Evolutionary conservation across 78 protist species (phyloP).

Genomic region (Paratrimastix pyriformis): DNA sequence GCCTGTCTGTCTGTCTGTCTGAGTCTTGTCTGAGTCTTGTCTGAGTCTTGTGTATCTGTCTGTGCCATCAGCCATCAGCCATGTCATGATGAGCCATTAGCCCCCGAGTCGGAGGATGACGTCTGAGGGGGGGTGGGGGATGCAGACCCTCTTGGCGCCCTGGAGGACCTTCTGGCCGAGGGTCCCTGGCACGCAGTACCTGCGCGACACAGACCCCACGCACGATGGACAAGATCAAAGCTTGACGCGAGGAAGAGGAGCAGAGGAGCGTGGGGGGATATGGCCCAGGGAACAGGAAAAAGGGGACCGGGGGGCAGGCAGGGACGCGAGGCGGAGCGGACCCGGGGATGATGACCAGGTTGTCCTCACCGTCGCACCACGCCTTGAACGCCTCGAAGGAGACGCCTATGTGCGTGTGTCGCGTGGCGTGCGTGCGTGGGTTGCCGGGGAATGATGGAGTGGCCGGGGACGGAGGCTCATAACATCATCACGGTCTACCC

Average conservation of each 20-base stretch:
- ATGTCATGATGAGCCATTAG: too few relatives aligned
- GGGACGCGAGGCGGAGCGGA: slow-evolving; percentile 2
- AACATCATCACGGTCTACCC: too few relatives aligned
- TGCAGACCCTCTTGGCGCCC: neutral
- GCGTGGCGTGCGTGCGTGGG: too few relatives aligned
- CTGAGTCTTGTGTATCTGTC: slow-evolving; percentile 1
- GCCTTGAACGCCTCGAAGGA: slow-evolving; percentile 46
- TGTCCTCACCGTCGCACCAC: slow-evolving; percentile 72
- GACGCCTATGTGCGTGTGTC: too few relatives aligned
- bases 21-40: neutral
- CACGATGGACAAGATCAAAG: too few relatives aligned
- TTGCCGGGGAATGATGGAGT: too few relatives aligned
- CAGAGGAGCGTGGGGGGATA: too few relatives aligned
- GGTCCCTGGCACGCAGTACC: slow-evolving; percentile 88
- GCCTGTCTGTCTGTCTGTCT: neutral
- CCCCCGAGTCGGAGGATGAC: too few relatives aligned
- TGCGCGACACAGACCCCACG: neutral
- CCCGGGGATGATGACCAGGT: slow-evolving; percentile 83
- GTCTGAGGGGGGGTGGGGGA: too few relatives aligned
- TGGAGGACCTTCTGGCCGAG: slow-evolving; percentile 65
- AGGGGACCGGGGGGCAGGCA: neutral
- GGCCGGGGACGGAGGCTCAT: too few relatives aligned
- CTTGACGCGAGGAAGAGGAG: too few relatives aligned
- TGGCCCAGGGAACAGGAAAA: too few relatives aligned
- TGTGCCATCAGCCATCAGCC: neutral